Evolutionary conservation across 2,329 filamentous ascomycete genomes (phyloP).

Genomic region (Corinectria fuckeliana): DNA sequence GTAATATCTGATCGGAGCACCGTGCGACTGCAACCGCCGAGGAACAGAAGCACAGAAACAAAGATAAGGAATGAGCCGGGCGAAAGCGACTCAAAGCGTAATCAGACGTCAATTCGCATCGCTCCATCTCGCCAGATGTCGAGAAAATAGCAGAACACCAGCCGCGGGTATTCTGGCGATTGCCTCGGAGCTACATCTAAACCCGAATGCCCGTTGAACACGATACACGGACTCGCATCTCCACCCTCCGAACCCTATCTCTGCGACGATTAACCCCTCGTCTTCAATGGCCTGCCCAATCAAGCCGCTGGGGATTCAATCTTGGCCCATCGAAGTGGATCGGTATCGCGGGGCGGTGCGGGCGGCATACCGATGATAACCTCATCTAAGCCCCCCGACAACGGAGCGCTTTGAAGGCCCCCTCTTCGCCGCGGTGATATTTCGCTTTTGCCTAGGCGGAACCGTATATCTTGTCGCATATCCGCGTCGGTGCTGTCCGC

Average conservation of each 20-base stretch:
- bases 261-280: background rate
- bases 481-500: background rate
- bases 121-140: background rate
- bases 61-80: slow-evolving; percentile 13
- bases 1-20: background rate
- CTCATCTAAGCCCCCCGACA: slow-evolving; percentile 12
- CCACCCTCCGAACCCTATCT: slow-evolving; percentile 4
- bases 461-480: background rate
- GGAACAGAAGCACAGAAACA: too few relatives aligned
- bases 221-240: background rate
- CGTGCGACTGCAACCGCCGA: background rate
- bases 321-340: slow-evolving; percentile 9
- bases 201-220: slow-evolving; percentile 1
- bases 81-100: slow-evolving; percentile 7
- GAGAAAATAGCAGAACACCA: background rate
- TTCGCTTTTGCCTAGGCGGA: background rate
- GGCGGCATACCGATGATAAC: slow-evolving; percentile 9
- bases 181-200: slow-evolving; percentile 9
- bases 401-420: slow-evolving; percentile 12
- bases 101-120: background rate
- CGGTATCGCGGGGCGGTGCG: slow-evolving; percentile 13
- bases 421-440: background rate
- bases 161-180: background rate
- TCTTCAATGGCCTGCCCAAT: slow-evolving; percentile 8
- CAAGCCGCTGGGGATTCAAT: background rate